Conservation (phyloP, 192 early-diverging fungal species). For the Gonapodya sp. region DNA sequence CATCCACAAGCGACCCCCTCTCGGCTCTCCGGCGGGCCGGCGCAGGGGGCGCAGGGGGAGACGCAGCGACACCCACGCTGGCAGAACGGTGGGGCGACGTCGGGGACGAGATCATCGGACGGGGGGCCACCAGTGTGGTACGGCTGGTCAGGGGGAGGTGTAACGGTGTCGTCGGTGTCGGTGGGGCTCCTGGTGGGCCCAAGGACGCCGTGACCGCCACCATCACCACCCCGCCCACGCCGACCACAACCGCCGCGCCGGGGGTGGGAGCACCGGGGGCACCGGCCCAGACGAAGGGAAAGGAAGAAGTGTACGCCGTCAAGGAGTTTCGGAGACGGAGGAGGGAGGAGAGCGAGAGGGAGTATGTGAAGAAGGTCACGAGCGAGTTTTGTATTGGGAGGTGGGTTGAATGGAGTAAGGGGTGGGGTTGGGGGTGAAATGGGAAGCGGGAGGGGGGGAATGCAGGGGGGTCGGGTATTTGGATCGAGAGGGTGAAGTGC, state of each 20-base stretch:
- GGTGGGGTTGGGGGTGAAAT: neutral
- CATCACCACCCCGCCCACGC: neutral
- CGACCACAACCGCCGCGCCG: neutral
- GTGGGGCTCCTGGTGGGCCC: neutral
- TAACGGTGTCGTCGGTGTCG: neutral
- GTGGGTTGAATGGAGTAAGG: neutral
- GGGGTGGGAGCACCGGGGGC: neutral
- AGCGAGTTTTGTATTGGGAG: constrained; percentile 77
- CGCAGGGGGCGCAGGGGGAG: neutral
- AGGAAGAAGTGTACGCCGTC: neutral
- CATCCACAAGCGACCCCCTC: neutral
- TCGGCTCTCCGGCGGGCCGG: neutral
- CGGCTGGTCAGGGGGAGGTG: neutral
- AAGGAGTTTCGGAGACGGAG: constrained; percentile 66
- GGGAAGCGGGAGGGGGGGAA: neutral
- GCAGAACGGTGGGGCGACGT: neutral
- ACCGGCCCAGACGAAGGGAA: no score
- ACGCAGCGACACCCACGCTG: no score
- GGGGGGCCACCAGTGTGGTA: neutral
- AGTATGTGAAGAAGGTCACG: constrained; percentile 72
- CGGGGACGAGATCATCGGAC: neutral
- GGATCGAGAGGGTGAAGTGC: no score
- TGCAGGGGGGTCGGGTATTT: neutral
- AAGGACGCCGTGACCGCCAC: neutral
- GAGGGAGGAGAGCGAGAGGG: constrained; percentile 53